Evolutionary conservation across 345 rosid species (phyloP).

Genomic region (Hibiscus mutabilis): DNA sequence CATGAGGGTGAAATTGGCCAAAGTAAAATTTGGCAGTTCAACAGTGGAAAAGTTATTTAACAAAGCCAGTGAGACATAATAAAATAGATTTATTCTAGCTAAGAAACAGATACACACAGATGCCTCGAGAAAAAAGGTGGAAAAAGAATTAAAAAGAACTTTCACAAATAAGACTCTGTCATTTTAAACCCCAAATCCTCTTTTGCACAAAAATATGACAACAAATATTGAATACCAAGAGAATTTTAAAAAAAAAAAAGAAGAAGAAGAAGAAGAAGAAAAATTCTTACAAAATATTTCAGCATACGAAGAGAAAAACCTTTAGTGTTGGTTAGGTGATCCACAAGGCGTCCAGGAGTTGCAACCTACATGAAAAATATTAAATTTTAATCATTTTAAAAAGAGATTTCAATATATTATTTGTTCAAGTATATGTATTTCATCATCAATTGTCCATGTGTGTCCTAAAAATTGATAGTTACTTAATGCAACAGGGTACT

Average conservation of each 20-base stretch:
- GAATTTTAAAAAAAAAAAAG: neutral
- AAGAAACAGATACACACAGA: neutral
- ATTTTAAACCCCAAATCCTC: neutral
- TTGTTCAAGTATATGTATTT: neutral
- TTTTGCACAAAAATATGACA: neutral
- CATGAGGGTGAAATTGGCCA: neutral
- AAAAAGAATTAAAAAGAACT: too few relatives aligned
- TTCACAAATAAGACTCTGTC: too few relatives aligned
- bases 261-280: neutral
- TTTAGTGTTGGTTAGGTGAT: constrained; percentile 70
- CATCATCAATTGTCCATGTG: neutral
- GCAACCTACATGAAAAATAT: constrained; percentile 47
- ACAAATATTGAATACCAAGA: neutral
- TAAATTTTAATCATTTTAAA: neutral
- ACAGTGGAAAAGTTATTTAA: neutral
- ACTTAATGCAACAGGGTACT: neutral
- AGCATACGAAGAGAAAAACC: constrained; percentile 72
- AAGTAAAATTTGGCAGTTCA: neutral
- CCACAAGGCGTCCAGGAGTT: constrained; percentile 34
- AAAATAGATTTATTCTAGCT: neutral
- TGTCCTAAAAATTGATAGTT: neutral
- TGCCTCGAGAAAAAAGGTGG: too few relatives aligned
- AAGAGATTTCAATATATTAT: neutral
- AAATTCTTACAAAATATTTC: constrained; percentile 62
- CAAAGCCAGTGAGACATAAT: neutral